These are phyloP conservation scores for Phylloporus sp. DNA, from an alignment of 768 basidiomycete genomes.

Conservation along the genomic window DNA sequence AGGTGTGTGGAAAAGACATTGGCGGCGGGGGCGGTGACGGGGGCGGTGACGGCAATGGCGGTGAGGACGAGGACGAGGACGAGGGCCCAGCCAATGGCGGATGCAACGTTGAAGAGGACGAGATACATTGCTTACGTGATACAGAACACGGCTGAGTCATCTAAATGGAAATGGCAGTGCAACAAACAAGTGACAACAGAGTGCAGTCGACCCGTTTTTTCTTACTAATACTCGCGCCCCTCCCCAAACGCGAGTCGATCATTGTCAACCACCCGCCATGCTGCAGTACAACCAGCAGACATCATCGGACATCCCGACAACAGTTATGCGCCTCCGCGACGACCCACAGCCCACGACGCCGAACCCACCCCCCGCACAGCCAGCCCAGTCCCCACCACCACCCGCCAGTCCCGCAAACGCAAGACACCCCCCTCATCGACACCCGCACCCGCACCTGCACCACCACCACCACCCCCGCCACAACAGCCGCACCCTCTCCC, in stretches of 20 bases:
- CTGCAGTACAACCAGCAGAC: slow-evolving; percentile 27
- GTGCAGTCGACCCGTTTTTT: slow-evolving; percentile 21
- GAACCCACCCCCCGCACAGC: slow-evolving; percentile 17
- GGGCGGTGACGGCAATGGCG: slow-evolving; percentile 33
- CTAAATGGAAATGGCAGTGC: background rate
- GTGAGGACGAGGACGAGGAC: slow-evolving; percentile 55
- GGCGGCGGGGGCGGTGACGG: slow-evolving; percentile 30
- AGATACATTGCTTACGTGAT: slow-evolving; percentile 50
- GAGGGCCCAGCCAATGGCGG: slow-evolving; percentile 70
- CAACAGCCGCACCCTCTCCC: slow-evolving; percentile 34
- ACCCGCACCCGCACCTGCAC: slow-evolving; percentile 14
- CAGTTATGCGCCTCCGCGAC: slow-evolving; percentile 60
- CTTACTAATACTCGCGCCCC: slow-evolving; percentile 37
- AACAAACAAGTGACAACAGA: slow-evolving; percentile 26
- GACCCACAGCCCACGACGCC: slow-evolving; percentile 34
- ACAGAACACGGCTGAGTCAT: slow-evolving; percentile 9
- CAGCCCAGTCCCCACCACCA: slow-evolving; percentile 4
- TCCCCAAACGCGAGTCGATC: slow-evolving; percentile 31
- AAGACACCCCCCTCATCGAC: slow-evolving; percentile 55
- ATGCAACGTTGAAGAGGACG: slow-evolving; percentile 71
- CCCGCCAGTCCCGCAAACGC: slow-evolving; percentile 52
- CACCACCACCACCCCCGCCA: background rate
- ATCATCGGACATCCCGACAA: slow-evolving; percentile 16
- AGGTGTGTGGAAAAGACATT: slow-evolving; percentile 34
- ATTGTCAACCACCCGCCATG: slow-evolving; percentile 25